Base-by-base conservation (phyloP, 192 early-diverging fungal genomes). In the Linnemannia schmuckeri region DNA sequence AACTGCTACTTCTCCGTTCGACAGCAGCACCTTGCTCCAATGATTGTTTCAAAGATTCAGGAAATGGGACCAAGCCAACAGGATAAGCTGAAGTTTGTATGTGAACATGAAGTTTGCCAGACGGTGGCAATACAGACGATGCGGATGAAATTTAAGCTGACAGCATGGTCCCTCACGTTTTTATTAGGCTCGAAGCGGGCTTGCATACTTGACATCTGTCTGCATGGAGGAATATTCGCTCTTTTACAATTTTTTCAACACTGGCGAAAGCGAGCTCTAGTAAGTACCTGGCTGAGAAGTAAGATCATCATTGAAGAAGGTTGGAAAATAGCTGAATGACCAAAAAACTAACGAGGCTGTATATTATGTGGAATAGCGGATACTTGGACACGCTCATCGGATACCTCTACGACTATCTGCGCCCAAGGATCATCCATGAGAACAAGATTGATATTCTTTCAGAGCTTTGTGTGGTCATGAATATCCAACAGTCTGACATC, bases 341-440 rank as follows among this genome's bases (percentile, higher is more conserved):
- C 61, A 13, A 15, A 15, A 8, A 35, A 55, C 63, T 61, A 37
- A 15, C 38, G n/a, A 46, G 52, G 7, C 9, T 3, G 49, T 72
- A 30, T 22, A 17, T 40, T 4, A 4, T 41, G 18, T 41, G 41
- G 37, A 70, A 78, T 79, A 96, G 96, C 40, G 89, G 87, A 40
- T 97, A 96, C 79, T 86, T 98, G 47, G 97, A 99, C 72, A 78
- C 90, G 0, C 83, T 96, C 9, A 93, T 94, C 71, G 91, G 92
- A 54, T 89, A 94, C 75, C 90, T 99, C 22, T 96, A 97, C 79
- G 95, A 98, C 74, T 93, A 95, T 41, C 90, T 98, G 33, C 93
- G 98, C 6, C 97, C 97, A 38, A 89, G 95, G 15, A 96, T 99
- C 66, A 95, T 99, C 76, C 95, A 96, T 78, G 97, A 98, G 80